Evolutionary conservation across 257 asterid genomes (phyloP).

Genomic region (Solanum corneliomulleri): DNA sequence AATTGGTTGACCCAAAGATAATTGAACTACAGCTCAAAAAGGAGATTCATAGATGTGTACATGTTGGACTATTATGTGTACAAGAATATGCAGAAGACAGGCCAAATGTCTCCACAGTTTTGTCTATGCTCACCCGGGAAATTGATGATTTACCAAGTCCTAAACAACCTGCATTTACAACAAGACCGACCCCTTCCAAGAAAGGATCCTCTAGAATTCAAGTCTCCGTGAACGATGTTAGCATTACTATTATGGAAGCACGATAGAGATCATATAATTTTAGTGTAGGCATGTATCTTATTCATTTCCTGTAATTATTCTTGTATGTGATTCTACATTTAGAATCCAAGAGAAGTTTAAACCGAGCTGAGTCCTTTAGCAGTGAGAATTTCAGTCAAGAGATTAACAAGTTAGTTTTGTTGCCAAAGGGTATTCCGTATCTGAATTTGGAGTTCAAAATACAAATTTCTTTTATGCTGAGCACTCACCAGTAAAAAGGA

Average conservation of each 20-base stretch:
- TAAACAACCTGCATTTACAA: slow-evolving; percentile 23
- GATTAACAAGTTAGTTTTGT: background rate
- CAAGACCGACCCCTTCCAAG: slow-evolving; percentile 8
- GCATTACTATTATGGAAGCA: slow-evolving; percentile 28
- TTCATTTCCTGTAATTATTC: background rate
- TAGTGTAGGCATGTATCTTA: background rate
- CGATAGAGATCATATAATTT: slow-evolving; percentile 8
- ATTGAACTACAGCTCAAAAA: background rate
- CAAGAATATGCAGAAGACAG: slow-evolving; percentile 44
- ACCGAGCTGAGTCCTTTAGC: background rate
- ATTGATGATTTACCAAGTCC: slow-evolving; percentile 41
- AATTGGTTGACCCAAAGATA: background rate
- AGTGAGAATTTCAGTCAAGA: background rate
- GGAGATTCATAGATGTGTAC: slow-evolving; percentile 42
- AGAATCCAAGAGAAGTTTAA: background rate
- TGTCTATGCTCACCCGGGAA: slow-evolving; percentile 49
- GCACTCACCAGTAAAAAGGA: background rate
- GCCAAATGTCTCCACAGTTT: slow-evolving; percentile 23
- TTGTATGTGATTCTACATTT: background rate
- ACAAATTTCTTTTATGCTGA: background rate
- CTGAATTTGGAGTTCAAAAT: background rate
- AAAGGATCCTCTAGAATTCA: slow-evolving; percentile 17
- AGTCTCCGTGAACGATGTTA: slow-evolving; percentile 25
- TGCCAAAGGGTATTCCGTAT: background rate
- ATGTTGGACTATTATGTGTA: slow-evolving; percentile 51